Conservation (phyloP, 805 yeast genomes). For the Ascoidea asiatica region DNA sequence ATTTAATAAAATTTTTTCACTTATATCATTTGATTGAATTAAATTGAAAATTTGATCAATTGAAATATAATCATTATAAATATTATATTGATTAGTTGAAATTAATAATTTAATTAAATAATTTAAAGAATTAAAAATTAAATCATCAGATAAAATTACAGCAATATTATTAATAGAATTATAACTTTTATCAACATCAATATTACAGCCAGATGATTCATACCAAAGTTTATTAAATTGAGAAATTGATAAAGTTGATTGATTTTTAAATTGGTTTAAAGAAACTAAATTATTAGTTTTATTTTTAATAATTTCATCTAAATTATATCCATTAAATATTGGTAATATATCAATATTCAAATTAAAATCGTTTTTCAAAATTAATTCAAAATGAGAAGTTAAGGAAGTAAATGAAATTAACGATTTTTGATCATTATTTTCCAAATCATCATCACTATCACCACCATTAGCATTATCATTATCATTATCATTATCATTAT, state of each 20-base stretch:
- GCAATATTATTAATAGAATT: slow-evolving; percentile 21
- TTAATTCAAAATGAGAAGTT: slow-evolving; percentile 24
- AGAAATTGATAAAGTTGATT: slow-evolving; percentile 37
- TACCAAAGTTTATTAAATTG: slow-evolving; percentile 46
- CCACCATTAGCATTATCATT: too few species aligned
- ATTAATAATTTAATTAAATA: slow-evolving; percentile 23
- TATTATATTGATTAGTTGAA: slow-evolving; percentile 20
- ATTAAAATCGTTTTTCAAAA: slow-evolving; percentile 18
- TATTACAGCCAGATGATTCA: slow-evolving; percentile 37
- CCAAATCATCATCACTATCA: too few species aligned
- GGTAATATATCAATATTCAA: slow-evolving; percentile 23
- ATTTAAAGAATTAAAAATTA: slow-evolving; percentile 21
- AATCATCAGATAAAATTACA: slow-evolving; percentile 21
- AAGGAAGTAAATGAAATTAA: slow-evolving; percentile 21
- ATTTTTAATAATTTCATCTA: neutral
- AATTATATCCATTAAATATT: slow-evolving; percentile 20
- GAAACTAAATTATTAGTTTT: slow-evolving; percentile 9
- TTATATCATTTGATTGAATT: neutral
- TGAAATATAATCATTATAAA: slow-evolving; percentile 7
- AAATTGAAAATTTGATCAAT: slow-evolving; percentile 1
- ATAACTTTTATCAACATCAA: slow-evolving; percentile 20
- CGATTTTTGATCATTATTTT: slow-evolving; percentile 15
- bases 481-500: too few species aligned
- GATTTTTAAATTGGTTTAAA: slow-evolving; percentile 21
- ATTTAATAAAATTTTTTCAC: neutral